Conservation (phyloP, 2,329 filamentous ascomycete genomes). For the Graphiopsis chlorocephala region DNA sequence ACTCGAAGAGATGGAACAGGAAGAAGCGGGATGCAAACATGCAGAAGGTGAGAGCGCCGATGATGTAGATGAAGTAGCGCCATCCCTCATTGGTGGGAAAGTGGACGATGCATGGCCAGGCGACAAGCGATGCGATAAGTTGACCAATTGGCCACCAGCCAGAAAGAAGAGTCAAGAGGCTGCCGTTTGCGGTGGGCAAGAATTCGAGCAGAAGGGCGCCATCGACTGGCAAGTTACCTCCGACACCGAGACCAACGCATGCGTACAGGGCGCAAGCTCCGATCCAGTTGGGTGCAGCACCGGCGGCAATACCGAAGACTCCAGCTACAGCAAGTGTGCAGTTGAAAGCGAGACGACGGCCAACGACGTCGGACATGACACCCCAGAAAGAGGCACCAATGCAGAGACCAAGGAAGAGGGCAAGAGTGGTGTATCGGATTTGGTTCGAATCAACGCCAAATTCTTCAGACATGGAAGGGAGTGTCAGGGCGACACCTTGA, state of each 20-base stretch:
- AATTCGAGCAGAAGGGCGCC: constrained; percentile 82
- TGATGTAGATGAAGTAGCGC: constrained; percentile 69
- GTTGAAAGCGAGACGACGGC: constrained; percentile 79
- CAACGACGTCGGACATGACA: constrained; percentile 72
- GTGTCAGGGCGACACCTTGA: constrained; percentile 73
- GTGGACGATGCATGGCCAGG: constrained; percentile 27
- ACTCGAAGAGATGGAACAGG: constrained; percentile 78
- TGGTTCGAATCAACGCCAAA: constrained; percentile 68
- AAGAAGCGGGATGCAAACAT: constrained; percentile 80
- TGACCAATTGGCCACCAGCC: constrained; percentile 87
- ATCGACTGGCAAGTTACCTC: constrained; percentile 74
- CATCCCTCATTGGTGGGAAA: constrained; percentile 64
- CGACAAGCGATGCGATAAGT: constrained; percentile 61
- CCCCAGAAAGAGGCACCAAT: constrained; percentile 80
- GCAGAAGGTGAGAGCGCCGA: constrained; percentile 68
- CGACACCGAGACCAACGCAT: constrained; percentile 43
- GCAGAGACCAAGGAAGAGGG: constrained; percentile 73
- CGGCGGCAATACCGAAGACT: constrained; percentile 69
- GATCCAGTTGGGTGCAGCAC: constrained; percentile 64
- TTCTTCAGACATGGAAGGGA: constrained; percentile 71
- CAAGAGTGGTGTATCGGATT: constrained; percentile 77
- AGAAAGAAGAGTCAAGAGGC: constrained; percentile 76
- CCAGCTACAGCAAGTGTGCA: constrained; percentile 68
- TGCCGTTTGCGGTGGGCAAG: constrained; percentile 62
- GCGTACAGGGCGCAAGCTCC: constrained; percentile 40